Evolutionary conservation across 306 rosid genomes (phyloP), one percentile per base, ranked within the genome.

Genomic region (Psophocarpus tetragonolobus): DNA sequence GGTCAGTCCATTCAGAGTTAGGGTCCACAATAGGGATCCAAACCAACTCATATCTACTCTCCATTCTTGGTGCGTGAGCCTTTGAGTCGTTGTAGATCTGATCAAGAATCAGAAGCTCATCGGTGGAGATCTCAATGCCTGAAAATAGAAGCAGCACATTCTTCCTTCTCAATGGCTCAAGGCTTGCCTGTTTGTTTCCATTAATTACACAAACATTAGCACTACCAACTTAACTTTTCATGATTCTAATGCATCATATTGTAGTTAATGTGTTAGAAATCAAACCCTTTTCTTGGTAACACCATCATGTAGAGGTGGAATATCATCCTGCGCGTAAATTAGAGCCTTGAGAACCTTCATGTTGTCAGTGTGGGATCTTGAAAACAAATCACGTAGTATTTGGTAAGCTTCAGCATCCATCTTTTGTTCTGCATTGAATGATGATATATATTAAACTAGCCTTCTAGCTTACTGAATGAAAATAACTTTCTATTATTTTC

Each of bases 101-200:
- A 72, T 87, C 94, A 14, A 90, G 91, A 85, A 90, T 84, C 4
- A 81, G 56, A 41, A 90, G 84, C 79, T 90, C 91, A 0, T 88
- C 90, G 6, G 68, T 80, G 21, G 91, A 68, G 86, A 88, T 85
- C 66, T 90, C 89, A 6, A 90, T 29, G 63, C 80, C 85, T 4
- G 93, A 88, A 44, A 92, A 82, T 21, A 87, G 90, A 66, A 92
- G 82, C 20, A 90, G 32, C 63, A 92, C 93, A 57, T 85, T 82
- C 84, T 84, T 90, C 89, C 87, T 87, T 81, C 91, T 90, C 39
- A 90, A 77, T 20, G 84, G 82, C 4, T 92, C 97, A 2, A 92
- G 74, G 78, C 69, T 74, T 21, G 71, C 93, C 96, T 92, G 90
- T 70, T 86, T 56, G 33, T 85, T 70, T 64, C 63, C 61, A 85